Percentiles rank a stretch among this genome's conserved stretches.
Evolutionary conservation across 2,329 filamentous ascomycete genomes (phyloP).

Genomic region (Phaeoacremonium minimum): DNA sequence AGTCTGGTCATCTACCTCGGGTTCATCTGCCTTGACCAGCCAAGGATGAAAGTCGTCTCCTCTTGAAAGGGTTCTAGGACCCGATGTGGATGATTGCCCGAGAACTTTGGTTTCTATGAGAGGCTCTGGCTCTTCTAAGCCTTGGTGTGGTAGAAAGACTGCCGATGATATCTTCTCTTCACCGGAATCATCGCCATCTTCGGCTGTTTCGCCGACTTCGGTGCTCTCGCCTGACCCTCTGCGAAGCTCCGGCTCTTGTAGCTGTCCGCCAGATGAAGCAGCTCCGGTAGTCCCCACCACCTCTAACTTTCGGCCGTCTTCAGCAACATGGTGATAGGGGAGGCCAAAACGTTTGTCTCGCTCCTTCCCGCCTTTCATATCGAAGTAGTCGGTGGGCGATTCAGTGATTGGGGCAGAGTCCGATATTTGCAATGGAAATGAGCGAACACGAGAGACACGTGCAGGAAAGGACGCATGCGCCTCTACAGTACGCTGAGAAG

Average conservation of each 20-base stretch:
- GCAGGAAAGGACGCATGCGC: constrained; percentile 3
- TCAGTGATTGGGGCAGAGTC: constrained; percentile 7
- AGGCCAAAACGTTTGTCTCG: constrained; percentile 1
- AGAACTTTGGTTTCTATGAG: constrained; percentile 9
- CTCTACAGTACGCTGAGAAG: too few relatives aligned
- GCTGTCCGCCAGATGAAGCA: constrained; percentile 1
- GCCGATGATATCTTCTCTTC: constrained; percentile 86
- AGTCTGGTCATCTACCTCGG: constrained; percentile 26
- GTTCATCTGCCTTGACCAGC: constrained; percentile 55
- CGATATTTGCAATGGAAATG: constrained; percentile 8
- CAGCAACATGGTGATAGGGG: neutral
- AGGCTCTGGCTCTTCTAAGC: constrained; percentile 19
- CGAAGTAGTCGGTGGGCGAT: constrained; percentile 14
- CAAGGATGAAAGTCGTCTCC: constrained; percentile 42
- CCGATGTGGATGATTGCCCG: constrained; percentile 9
- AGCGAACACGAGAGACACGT: constrained; percentile 3
- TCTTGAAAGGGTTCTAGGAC: constrained; percentile 14
- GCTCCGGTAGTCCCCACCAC: constrained; percentile 3
- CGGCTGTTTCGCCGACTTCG: constrained; percentile 31
- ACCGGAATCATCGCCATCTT: constrained; percentile 60
- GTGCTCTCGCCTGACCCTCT: constrained; percentile 33
- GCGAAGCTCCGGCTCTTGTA: constrained; percentile 17
- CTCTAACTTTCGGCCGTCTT: constrained; percentile 1
- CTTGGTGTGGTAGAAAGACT: constrained; percentile 74
- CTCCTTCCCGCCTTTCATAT: constrained; percentile 5